Evolutionary conservation across 2,329 filamentous ascomycete species (phyloP).

Genomic region (Blastomyces silverae): DNA sequence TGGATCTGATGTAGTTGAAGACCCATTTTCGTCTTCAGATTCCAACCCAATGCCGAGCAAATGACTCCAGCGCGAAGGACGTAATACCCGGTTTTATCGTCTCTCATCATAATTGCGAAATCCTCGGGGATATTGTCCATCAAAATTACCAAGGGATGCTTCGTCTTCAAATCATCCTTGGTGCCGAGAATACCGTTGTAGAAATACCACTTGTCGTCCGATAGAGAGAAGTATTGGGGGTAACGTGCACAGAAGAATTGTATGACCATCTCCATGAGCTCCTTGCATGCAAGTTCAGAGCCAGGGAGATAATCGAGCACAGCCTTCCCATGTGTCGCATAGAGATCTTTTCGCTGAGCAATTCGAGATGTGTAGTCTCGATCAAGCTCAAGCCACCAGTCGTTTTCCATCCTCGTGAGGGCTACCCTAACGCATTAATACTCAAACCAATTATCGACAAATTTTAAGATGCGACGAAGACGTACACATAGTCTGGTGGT

Average conservation of each 20-base stretch:
- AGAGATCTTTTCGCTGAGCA: constrained; percentile 60
- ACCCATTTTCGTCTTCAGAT: constrained; percentile 66
- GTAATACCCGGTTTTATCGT: constrained; percentile 65
- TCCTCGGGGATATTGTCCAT: constrained; percentile 78
- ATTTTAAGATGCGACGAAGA: constrained; percentile 20
- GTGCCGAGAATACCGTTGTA: constrained; percentile 63
- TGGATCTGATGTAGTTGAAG: constrained; percentile 66
- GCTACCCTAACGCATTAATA: constrained; percentile 44
- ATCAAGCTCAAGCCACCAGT: constrained; percentile 89
- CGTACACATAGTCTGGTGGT: constrained; percentile 88
- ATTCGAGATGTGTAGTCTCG: constrained; percentile 63
- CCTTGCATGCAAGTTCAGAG: constrained; percentile 71
- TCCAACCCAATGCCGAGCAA: constrained; percentile 77
- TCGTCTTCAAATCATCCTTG: constrained; percentile 53
- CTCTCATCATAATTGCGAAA: constrained; percentile 68
- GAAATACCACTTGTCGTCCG: constrained; percentile 51
- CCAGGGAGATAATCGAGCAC: constrained; percentile 66
- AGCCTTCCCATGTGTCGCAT: constrained; percentile 53
- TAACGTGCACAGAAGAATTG: constrained; percentile 75
- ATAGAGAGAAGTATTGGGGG: constrained; percentile 63
- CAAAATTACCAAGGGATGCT: constrained; percentile 61
- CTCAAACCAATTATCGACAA: neutral
- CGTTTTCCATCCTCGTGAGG: constrained; percentile 66
- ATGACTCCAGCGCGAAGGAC: constrained; percentile 67
- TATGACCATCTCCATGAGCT: constrained; percentile 78